Evolutionary conservation across 768 basidiomycete genomes (phyloP), one percentile per base, ranked within the genome.

Genomic region (Chalciporus sphaerocephalus): DNA sequence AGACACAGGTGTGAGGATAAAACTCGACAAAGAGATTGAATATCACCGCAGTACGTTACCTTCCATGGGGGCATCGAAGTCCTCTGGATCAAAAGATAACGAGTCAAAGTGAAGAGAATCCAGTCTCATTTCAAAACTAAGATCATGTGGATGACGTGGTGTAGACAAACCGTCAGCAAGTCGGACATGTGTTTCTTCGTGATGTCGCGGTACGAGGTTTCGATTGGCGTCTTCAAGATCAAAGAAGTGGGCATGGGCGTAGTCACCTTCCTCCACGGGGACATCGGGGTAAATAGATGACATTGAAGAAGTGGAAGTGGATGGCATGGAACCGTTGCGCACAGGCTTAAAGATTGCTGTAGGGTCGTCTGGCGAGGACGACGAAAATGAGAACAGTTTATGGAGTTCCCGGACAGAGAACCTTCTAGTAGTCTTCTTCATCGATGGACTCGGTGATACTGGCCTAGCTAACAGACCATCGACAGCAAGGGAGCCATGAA

Each of bases 61-160:
- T 30, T 62, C 54, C 64, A 51, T 53, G 33, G 52, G 42, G 23
- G 66, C 28, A 42, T 62, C 49, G 59, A 85, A 83, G 32, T 69
- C 71, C 51, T 81, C 77, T 20, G 74, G 72, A 58, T 87, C 82
- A 44, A 87, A 83, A 42, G 81, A 83, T 36, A 87, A 53, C 1
- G 76, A 71, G 52, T 87, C 85, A 58, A 87, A 87, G 58, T 85
- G 83, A 43, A 87, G 68, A 24, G 85, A 85, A 57, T 85, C 81
- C 12, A 87, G 76, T 28, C 66, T 70, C 82, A 85, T 80, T 68
- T 87, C 81, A 40, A 81, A 65, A 50, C 74, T 76, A 50, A 66
- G 49, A 40, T 83, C 75, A 25, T 56, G 63, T 28, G 60, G 56
- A 30, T 41, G 62, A 39, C 30, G 40, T 15, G 44, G 40, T 9